These are phyloP conservation scores for Plasmopara viticola DNA, from an alignment of 352 stramenopile species.

Conservation along the genomic window DNA sequence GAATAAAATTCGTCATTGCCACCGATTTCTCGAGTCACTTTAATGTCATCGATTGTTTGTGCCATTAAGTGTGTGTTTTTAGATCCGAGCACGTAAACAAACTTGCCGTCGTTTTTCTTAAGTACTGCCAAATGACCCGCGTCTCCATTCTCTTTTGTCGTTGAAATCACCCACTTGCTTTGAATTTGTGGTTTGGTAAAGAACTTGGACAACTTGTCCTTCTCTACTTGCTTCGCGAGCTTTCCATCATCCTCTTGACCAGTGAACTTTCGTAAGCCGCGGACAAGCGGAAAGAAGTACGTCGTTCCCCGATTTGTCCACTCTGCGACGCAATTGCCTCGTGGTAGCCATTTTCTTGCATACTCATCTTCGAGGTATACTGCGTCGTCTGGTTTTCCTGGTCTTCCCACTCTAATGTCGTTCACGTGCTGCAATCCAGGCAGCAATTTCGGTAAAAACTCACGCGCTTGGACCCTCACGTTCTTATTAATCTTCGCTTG, in stretches of 20 bases:
- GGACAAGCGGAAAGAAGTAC: conserved; percentile 49
- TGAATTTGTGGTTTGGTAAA: conserved; percentile 57
- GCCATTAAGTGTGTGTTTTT: conserved; percentile 79
- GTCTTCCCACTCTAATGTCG: conserved; percentile 61
- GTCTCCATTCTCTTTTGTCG: conserved; percentile 77
- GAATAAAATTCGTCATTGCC: conserved; percentile 39
- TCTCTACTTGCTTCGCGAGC: conserved; percentile 19
- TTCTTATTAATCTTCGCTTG: conserved; percentile 25
- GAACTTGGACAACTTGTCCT: conserved; percentile 57
- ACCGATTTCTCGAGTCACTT: conserved; percentile 15
- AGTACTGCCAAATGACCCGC: conserved; percentile 65
- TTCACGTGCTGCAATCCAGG: conserved; percentile 28
- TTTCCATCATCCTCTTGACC: conserved; percentile 76
- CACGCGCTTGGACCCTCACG: conserved; percentile 38
- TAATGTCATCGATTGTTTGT: conserved; percentile 42
- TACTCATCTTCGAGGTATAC: conserved; percentile 67
- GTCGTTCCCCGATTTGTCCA: conserved; percentile 17
- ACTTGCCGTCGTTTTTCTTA: conserved; percentile 55
- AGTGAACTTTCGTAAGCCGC: conserved; percentile 77
- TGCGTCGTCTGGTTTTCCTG: conserved; percentile 58
- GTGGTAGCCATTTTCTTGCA: conserved; percentile 56
- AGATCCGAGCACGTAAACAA: conserved; percentile 66
- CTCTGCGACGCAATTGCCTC: conserved; percentile 67
- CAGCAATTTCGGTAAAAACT: conserved; percentile 32
- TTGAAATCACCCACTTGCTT: conserved; percentile 54